phyloP scores from a whole-genome alignment of 345 rosid species.

The Gossypioides kirkii region DNA sequence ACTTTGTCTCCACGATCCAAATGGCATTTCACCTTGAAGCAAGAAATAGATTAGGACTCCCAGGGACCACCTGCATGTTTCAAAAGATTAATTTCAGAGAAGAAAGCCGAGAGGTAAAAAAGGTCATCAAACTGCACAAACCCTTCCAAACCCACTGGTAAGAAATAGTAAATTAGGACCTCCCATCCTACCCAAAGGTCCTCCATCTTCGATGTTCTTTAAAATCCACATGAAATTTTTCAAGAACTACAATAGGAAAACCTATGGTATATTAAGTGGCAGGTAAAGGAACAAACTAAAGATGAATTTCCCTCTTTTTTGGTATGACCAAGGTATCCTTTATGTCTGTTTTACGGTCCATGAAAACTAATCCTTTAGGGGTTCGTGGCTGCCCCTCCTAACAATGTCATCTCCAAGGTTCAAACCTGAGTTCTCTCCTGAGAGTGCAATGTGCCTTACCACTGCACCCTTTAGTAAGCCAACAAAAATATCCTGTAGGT shows the following conservation, averaged over 20 bases:
- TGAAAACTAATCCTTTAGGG: too few species aligned
- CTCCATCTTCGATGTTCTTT: not conserved
- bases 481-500: not conserved
- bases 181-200: not conserved
- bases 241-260: not conserved
- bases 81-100: not conserved
- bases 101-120: not conserved
- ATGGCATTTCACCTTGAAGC: slow-evolving; percentile 81
- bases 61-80: slow-evolving; percentile 70
- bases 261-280: slow-evolving; percentile 36
- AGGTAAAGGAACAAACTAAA: slow-evolving; percentile 7
- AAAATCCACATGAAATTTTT: not conserved
- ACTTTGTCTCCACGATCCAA: slow-evolving; percentile 81
- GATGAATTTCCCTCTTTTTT: not conserved
- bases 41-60: slow-evolving; percentile 81
- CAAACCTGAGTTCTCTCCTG: too few species aligned
- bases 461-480: not conserved
- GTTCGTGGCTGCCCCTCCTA: too few species aligned
- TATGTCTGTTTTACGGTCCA: too few species aligned
- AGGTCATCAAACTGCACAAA: not conserved
- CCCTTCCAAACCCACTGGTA: not conserved
- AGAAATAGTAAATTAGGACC: not conserved
- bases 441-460: too few species aligned
- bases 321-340: too few species aligned
- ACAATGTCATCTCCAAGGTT: too few species aligned